phyloP scores from a whole-genome alignment of 495 filamentous ascomycete genomes.

The Pyronema omphalodes region DNA sequence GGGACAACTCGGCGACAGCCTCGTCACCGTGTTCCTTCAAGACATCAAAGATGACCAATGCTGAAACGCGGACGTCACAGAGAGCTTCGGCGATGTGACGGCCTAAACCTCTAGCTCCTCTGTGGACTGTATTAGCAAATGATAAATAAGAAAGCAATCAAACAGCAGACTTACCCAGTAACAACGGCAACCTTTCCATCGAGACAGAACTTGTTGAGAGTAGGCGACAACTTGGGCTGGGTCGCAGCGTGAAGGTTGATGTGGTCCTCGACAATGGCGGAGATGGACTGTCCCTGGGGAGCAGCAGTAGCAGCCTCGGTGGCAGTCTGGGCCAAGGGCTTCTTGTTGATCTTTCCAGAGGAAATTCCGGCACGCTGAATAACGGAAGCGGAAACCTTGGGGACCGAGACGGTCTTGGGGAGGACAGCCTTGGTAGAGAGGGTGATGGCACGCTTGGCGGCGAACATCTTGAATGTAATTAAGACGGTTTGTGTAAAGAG shows the following conservation, averaged over 20 bases:
- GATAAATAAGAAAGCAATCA: neutral
- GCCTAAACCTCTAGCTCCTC: conserved; percentile 58
- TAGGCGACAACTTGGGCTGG: conserved; percentile 26
- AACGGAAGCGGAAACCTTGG: neutral
- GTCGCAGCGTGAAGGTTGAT: neutral
- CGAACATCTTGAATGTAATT: too few relatives aligned
- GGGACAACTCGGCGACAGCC: conserved; percentile 44
- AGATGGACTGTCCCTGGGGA: neutral
- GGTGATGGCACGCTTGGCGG: too few relatives aligned
- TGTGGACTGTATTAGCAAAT: conserved; percentile 20
- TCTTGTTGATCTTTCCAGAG: neutral
- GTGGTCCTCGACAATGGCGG: neutral
- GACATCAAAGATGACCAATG: conserved; percentile 55
- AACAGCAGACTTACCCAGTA: conserved; percentile 40
- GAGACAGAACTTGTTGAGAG: conserved; percentile 45
- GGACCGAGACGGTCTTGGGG: neutral
- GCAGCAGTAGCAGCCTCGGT: conserved; percentile 21
- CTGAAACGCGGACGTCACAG: conserved; percentile 52
- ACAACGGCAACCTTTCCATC: conserved; percentile 50
- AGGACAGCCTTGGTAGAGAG: neutral
- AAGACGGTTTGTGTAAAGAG: too few relatives aligned
- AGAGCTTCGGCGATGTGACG: conserved; percentile 60
- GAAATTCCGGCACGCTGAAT: neutral
- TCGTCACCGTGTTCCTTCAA: conserved; percentile 54
- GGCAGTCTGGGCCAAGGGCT: conserved; percentile 2